These are phyloP conservation scores for Chalciporus piperatus DNA, from an alignment of 768 basidiomycete genomes.

Conservation along the genomic window DNA sequence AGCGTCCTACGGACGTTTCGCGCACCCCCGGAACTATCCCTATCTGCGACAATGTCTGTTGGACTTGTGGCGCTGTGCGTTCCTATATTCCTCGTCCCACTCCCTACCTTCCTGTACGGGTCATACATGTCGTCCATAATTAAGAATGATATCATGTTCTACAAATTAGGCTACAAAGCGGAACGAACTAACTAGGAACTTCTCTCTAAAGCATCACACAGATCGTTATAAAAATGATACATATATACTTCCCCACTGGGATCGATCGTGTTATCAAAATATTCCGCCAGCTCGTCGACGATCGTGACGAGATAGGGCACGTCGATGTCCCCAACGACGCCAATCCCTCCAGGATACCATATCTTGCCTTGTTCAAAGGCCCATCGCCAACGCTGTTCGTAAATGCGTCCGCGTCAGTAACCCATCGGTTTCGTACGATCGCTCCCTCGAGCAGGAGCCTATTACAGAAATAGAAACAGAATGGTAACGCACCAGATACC, in stretches of 20 bases:
- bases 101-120: too few relatives aligned
- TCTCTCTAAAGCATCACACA: constrained; percentile 3
- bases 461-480: too few relatives aligned
- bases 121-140: too few relatives aligned
- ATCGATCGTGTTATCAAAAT: constrained; percentile 22
- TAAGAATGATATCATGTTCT: too few relatives aligned
- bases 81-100: too few relatives aligned
- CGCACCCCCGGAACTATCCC: too few relatives aligned
- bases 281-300: constrained; percentile 37
- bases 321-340: constrained; percentile 38
- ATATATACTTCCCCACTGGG: constrained; percentile 23
- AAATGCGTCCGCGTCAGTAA: neutral
- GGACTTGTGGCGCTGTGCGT: too few relatives aligned
- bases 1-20: too few relatives aligned
- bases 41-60: too few relatives aligned
- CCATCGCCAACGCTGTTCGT: constrained; percentile 70
- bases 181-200: neutral
- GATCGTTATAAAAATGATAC: constrained; percentile 24
- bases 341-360: constrained; percentile 45
- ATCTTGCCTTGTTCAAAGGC: constrained; percentile 49
- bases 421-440: too few relatives aligned
- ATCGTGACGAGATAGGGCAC: constrained; percentile 39
- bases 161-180: too few relatives aligned
- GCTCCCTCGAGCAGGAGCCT: too few relatives aligned
- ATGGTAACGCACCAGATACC: constrained; percentile 54